Evolutionary conservation across 2,329 filamentous ascomycete genomes (phyloP).

Genomic region (Tolypocladium cylindrosporum): DNA sequence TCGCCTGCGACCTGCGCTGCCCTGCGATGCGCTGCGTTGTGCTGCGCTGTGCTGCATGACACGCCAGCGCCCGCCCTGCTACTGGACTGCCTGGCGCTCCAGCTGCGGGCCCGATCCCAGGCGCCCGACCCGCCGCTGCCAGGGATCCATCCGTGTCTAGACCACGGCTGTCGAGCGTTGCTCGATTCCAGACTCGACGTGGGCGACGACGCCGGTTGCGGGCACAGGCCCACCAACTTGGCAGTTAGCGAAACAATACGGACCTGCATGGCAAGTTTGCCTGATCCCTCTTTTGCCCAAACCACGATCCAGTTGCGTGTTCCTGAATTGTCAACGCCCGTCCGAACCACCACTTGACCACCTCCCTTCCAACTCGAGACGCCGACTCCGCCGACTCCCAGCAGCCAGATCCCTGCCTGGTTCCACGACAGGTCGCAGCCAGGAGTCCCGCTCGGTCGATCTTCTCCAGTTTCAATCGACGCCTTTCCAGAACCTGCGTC

Average conservation of each 20-base stretch:
- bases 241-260: not conserved
- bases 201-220: not conserved
- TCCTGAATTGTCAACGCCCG: too few relatives aligned
- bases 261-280: not conserved
- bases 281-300: too few relatives aligned
- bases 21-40: too few relatives aligned
- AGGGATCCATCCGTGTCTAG: constrained; percentile 3
- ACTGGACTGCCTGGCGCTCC: not conserved
- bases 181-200: not conserved
- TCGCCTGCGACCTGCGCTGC: not conserved
- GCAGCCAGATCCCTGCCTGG: not conserved
- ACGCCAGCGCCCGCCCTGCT: not conserved
- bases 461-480: constrained; percentile 21
- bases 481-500: constrained; percentile 13
- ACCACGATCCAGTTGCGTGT: not conserved
- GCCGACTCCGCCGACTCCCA: not conserved
- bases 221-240: not conserved
- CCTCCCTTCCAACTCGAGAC: not conserved
- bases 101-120: not conserved
- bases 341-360: not conserved
- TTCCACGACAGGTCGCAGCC: not conserved
- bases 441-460: constrained; percentile 11
- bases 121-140: not conserved
- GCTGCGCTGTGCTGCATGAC: not conserved
- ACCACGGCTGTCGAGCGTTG: not conserved